These are phyloP conservation scores for Fusarium sp. DNA, from an alignment of 2,329 filamentous ascomycete species.

Conservation along the genomic window DNA sequence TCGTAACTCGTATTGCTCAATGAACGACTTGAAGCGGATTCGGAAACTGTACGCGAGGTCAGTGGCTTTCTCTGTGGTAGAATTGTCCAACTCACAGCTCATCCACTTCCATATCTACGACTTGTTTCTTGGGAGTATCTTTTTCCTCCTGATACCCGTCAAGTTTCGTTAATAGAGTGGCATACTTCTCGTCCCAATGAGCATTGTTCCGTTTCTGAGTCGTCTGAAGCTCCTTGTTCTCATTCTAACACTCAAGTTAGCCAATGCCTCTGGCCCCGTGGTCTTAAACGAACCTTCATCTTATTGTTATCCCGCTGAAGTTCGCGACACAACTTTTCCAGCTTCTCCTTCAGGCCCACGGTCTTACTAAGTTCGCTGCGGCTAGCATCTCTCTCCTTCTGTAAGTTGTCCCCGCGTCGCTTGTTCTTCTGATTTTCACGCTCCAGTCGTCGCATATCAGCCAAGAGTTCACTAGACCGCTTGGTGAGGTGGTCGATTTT, in stretches of 20 bases:
- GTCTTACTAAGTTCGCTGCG: conserved; percentile 92
- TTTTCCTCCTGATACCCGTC: conserved; percentile 91
- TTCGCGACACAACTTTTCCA: conserved; percentile 95
- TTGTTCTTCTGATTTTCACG: conserved; percentile 96
- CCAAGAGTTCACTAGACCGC: conserved; percentile 89
- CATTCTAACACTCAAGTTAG: conserved; percentile 69
- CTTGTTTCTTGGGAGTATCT: conserved; percentile 82
- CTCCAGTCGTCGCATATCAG: conserved; percentile 95
- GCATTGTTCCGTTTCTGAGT: conserved; percentile 85
- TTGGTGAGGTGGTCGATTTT: conserved; percentile 92
- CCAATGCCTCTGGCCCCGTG: neutral
- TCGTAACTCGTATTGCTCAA: conserved; percentile 96
- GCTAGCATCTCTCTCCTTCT: conserved; percentile 95
- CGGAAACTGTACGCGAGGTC: conserved; percentile 72
- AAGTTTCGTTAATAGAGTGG: conserved; percentile 83
- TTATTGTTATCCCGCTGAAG: conserved; percentile 98
- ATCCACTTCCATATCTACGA: conserved; percentile 88
- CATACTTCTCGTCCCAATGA: conserved; percentile 87
- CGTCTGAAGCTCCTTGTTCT: conserved; percentile 92
- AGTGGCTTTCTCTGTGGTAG: neutral
- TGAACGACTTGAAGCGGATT: conserved; percentile 90
- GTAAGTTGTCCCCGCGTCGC: conserved; percentile 91
- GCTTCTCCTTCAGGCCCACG: conserved; percentile 90
- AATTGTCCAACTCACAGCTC: conserved; percentile 73
- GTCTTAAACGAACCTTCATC: conserved; percentile 77